Evolutionary conservation across 495 filamentous ascomycete genomes (phyloP).

Genomic region (Haplographium delicatum): DNA sequence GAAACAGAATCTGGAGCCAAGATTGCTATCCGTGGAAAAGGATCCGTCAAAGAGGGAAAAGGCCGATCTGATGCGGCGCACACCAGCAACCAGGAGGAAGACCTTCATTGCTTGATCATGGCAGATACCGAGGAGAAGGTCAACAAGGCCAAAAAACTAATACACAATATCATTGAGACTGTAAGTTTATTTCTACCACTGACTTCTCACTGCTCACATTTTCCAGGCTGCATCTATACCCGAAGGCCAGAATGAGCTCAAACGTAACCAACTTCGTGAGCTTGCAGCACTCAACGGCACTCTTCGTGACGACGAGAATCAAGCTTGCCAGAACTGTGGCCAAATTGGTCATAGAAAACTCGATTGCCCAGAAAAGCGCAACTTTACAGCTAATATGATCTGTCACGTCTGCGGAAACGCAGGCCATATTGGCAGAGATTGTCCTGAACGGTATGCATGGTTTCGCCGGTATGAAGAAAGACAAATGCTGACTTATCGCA

Average conservation of each 20-base stretch:
- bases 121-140: slow-evolving; percentile 98
- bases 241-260: slow-evolving; percentile 96
- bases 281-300: slow-evolving; percentile 97
- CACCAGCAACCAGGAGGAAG: slow-evolving; percentile 99
- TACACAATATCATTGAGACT: slow-evolving; percentile 97
- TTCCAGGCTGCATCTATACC: slow-evolving; percentile 91
- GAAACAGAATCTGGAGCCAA: slow-evolving; percentile 94
- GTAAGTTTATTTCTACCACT: slow-evolving; percentile 47
- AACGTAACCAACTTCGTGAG: slow-evolving; percentile 95
- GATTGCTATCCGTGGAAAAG: slow-evolving; percentile 98
- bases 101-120: slow-evolving; percentile 98
- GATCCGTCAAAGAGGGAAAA: slow-evolving; percentile 99
- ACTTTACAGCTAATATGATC: slow-evolving; percentile 98
- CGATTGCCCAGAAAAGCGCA: slow-evolving; percentile 95
- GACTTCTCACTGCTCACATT: slow-evolving; percentile 24
- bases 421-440: slow-evolving; percentile 90
- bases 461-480: neutral
- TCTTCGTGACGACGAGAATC: slow-evolving; percentile 96
- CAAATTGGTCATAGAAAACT: slow-evolving; percentile 99
- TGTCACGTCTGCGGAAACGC: slow-evolving; percentile 97
- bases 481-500: slow-evolving; percentile 32
- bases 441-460: slow-evolving; percentile 55
- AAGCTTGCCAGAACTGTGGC: slow-evolving; percentile 99
- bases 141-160: slow-evolving; percentile 93
- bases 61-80: slow-evolving; percentile 97